Conservation (phyloP, 108 stramenopile species). For the Cyclotella distinguenda region DNA sequence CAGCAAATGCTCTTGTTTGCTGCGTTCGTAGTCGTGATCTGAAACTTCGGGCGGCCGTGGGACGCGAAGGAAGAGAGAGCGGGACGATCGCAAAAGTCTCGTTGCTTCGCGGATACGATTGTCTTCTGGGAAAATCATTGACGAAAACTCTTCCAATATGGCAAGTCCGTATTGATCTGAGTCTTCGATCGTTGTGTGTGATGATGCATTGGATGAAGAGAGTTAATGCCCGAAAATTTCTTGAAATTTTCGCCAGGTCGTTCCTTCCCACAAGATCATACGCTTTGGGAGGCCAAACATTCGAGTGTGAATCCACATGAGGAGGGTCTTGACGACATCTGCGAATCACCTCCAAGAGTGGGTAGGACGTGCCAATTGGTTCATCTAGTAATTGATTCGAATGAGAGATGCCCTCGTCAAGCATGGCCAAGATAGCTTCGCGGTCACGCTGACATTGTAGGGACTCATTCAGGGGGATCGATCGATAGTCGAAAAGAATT, state of each 20-base stretch:
- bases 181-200: constrained; percentile 35
- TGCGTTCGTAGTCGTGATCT: constrained; percentile 88
- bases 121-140: constrained; percentile 90
- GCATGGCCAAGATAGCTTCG: constrained; percentile 46
- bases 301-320: constrained; percentile 10
- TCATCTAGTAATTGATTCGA: constrained; percentile 47
- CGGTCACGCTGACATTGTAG: constrained; percentile 28
- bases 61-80: constrained; percentile 78
- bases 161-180: constrained; percentile 80
- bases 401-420: constrained; percentile 70
- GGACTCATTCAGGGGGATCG: too few relatives aligned
- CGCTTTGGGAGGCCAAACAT: constrained; percentile 52
- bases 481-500: constrained; percentile 34
- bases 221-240: not conserved
- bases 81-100: constrained; percentile 85
- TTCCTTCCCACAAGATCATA: constrained; percentile 80
- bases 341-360: constrained; percentile 67
- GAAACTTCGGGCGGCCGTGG: constrained; percentile 80
- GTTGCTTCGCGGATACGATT: constrained; percentile 88
- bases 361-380: constrained; percentile 61
- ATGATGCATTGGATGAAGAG: constrained; percentile 5
- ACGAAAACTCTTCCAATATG: constrained; percentile 66
- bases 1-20: constrained; percentile 84
- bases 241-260: constrained; percentile 60
- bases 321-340: constrained; percentile 61